Evolutionary conservation across 1,284 basidiomycete genomes (phyloP).

Genomic region (Cutaneotrichosporon cavernicola): DNA sequence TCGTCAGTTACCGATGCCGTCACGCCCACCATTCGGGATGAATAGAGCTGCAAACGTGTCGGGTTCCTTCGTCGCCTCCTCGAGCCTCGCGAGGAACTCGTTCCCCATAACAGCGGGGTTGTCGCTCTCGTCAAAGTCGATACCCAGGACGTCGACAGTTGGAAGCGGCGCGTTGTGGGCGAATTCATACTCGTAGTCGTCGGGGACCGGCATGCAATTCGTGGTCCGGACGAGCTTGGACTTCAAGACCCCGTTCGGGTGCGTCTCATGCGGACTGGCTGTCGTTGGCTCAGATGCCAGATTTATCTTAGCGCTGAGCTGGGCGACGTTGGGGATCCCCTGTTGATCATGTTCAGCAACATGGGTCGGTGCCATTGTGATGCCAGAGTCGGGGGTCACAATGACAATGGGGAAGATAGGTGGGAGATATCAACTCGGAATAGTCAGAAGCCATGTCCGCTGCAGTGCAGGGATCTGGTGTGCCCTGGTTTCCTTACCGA

Average conservation of each 20-base stretch:
- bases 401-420: too few species aligned
- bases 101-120: conserved; percentile 7
- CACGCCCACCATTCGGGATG: conserved; percentile 23
- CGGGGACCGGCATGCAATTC: conserved; percentile 14
- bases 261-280: too few species aligned
- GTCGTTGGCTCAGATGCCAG: too few species aligned
- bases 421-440: too few species aligned
- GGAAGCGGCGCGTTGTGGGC: conserved; percentile 32
- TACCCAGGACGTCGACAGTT: conserved; percentile 19
- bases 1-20: too few species aligned
- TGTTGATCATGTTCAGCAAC: not conserved
- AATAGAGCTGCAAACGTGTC: conserved; percentile 31
- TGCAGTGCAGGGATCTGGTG: too few species aligned
- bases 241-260: too few species aligned
- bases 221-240: too few species aligned
- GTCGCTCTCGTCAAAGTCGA: conserved; percentile 20
- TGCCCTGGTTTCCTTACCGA: too few species aligned
- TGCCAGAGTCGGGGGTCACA: too few species aligned
- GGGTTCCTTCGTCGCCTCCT: conserved; percentile 15
- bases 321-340: conserved; percentile 8
- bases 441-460: too few species aligned
- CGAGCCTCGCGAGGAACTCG: conserved; percentile 14
- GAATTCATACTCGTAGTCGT: conserved; percentile 36
- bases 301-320: conserved; percentile 21
- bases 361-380: too few species aligned